Evolutionary conservation across 164 flowering plant genomes (phyloP).

Genomic region (Nelumbo lutea): DNA sequence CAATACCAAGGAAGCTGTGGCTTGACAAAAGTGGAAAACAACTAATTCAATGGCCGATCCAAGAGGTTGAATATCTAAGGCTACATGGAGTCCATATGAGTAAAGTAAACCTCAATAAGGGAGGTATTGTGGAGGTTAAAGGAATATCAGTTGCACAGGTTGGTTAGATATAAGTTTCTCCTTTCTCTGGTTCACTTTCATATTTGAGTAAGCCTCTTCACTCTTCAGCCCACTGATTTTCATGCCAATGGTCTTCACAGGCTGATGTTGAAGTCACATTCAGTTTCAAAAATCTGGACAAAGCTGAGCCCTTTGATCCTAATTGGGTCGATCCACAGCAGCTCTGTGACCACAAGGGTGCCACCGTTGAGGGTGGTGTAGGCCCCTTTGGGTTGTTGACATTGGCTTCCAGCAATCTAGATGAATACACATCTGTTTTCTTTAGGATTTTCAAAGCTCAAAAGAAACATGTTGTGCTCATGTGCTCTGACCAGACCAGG

Average conservation of each 20-base stretch:
- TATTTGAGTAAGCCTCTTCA: background rate
- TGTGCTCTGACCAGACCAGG: conserved; percentile 91
- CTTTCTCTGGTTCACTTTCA: too few relatives aligned
- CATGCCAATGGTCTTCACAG: conserved; percentile 17
- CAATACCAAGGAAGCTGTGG: conserved; percentile 70
- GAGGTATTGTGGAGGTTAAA: conserved; percentile 41
- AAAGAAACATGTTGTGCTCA: conserved; percentile 48
- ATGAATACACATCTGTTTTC: conserved; percentile 79
- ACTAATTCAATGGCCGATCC: conserved; percentile 73
- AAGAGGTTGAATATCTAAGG: conserved; percentile 56
- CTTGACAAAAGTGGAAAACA: conserved; percentile 62
- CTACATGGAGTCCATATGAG: conserved; percentile 22
- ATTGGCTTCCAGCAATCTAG: conserved; percentile 54
- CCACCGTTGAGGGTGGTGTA: conserved; percentile 53
- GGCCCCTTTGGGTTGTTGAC: conserved; percentile 88
- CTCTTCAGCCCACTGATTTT: background rate
- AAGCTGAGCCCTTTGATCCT: conserved; percentile 62
- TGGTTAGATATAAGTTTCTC: too few relatives aligned
- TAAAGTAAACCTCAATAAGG: conserved; percentile 27
- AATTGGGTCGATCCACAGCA: conserved; percentile 49
- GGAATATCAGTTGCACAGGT: conserved; percentile 83
- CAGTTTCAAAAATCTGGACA: conserved; percentile 41
- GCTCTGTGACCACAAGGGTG: conserved; percentile 50
- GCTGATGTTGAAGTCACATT: conserved; percentile 77
- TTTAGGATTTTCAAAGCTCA: conserved; percentile 61